Evolutionary conservation across 495 filamentous ascomycete genomes (phyloP), one percentile per base, ranked within the genome.

Genomic region (Rhizodiscina lignyota): DNA sequence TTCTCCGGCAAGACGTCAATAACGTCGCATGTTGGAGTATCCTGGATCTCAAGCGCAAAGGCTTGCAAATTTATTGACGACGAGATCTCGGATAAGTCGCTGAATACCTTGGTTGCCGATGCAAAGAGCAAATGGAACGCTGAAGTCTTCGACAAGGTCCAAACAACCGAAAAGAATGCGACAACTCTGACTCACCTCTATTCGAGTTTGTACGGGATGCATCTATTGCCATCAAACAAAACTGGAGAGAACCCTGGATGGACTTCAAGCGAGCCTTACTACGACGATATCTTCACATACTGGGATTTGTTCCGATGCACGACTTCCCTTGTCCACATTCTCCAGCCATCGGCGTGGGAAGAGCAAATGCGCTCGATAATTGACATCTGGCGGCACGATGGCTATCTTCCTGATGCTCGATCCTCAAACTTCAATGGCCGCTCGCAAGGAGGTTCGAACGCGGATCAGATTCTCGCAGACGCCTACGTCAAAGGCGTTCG

Each of bases 391-490:
- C 58, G 70, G 5, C 56, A 72, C 41, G 75, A 77, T 8, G 77
- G 77, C 5, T 81, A 65, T 44, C 37, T 55, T 32, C 52, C 52
- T 0, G 54, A 57, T 36, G 54, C 45, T 11, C 45, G 54, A 4
- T 55, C 54, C 3, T 74, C 68, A 10, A 78, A 81, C 50, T 81
- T 66, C 54, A 83, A 80, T 40, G 78, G 78, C 30, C 62, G 67
- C 10, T 66, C 64, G 1, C 78, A 84, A 55, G 82, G 77, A 4
- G 79, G 79, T 5, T 79, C 70, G 4, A 81, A 82, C 41, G 70
- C 70, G 1, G 79, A 84, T 50, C 80, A 77, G 40, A 61, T 84
- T 5, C 64, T 84, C 18, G 79, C 77, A 1, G 79, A 84, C 45
- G 76, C 77, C 1, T 83, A 74, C 41, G 68, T 83, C 22, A 83